These are phyloP conservation scores for Trichoderma sp. DNA, from an alignment of 2,329 filamentous ascomycete species.

Conservation along the genomic window DNA sequence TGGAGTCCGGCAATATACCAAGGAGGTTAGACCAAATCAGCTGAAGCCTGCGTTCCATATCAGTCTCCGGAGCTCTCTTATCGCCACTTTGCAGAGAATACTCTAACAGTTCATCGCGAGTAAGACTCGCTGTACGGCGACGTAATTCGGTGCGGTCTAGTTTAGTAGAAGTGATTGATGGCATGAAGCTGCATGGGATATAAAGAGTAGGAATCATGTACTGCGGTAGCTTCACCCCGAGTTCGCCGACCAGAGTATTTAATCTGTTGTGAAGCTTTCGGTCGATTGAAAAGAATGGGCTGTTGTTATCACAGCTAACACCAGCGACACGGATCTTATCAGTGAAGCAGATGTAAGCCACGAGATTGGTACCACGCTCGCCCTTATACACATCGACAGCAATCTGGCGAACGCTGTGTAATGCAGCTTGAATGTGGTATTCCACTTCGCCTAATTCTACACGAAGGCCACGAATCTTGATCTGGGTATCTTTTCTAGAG, in stretches of 20 bases:
- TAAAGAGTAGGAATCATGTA: conserved; percentile 15
- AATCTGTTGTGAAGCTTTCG: conserved; percentile 14
- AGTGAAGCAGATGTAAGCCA: conserved; percentile 9
- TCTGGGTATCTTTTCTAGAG: conserved; percentile 1
- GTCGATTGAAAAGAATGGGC: conserved; percentile 17
- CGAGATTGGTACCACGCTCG: neutral
- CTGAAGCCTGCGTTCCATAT: conserved; percentile 12
- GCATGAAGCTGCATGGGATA: conserved; percentile 11
- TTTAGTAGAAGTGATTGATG: conserved; percentile 3
- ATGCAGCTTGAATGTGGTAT: neutral
- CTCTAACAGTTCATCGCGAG: neutral
- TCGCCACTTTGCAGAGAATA: neutral
- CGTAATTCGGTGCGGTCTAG: conserved; percentile 1
- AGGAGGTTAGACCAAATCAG: conserved; percentile 11
- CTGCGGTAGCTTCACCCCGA: neutral
- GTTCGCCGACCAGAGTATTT: neutral
- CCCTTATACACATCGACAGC: conserved; percentile 5
- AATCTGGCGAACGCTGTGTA: neutral
- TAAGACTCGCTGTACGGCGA: neutral
- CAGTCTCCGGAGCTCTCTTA: conserved; percentile 13
- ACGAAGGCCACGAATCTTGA: conserved; percentile 15
- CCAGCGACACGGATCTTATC: neutral
- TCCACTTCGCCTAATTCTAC: conserved; percentile 16
- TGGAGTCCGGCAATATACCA: conserved; percentile 15
- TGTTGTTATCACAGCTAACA: neutral